Evolutionary conservation across 2,329 filamentous ascomycete species (phyloP).

Genomic region (Botrytis squamosa): DNA sequence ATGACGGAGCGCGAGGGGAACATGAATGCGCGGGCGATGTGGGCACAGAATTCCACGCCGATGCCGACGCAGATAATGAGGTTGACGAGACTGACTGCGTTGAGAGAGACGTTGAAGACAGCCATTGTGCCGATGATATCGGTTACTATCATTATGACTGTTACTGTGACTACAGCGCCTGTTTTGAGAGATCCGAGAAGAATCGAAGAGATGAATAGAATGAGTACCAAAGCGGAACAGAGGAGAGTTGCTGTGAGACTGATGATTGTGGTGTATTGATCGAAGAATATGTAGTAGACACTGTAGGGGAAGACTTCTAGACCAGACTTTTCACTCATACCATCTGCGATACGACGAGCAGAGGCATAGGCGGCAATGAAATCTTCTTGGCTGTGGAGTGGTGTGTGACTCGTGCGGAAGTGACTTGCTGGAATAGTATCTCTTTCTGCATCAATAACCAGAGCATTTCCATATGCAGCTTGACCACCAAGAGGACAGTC

Average conservation of each 20-base stretch:
- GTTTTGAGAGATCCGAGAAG: constrained; percentile 84
- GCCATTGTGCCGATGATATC: constrained; percentile 97
- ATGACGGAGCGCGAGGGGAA: constrained; percentile 83
- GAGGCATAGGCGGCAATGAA: constrained; percentile 90
- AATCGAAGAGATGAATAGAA: constrained; percentile 74
- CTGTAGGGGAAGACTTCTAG: constrained; percentile 94
- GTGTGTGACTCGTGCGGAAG: constrained; percentile 87
- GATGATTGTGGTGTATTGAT: constrained; percentile 89
- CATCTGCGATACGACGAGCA: constrained; percentile 80
- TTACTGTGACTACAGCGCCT: constrained; percentile 76
- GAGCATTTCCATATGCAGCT: constrained; percentile 80
- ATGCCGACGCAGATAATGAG: constrained; percentile 97
- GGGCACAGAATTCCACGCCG: constrained; percentile 94
- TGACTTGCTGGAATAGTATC: constrained; percentile 76
- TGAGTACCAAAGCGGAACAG: constrained; percentile 78
- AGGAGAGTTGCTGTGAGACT: constrained; percentile 76
- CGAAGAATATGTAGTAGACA: constrained; percentile 98
- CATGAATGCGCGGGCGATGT: constrained; percentile 93
- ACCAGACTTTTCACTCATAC: constrained; percentile 68
- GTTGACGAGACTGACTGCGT: constrained; percentile 93
- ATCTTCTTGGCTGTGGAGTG: constrained; percentile 82
- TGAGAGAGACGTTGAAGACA: constrained; percentile 81
- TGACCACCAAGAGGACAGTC: constrained; percentile 86
- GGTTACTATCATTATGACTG: constrained; percentile 88
- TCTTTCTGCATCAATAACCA: constrained; percentile 70